Base-by-base conservation (phyloP, 129 eudicot genomes). In the Chrysanthemum lavandulifolium region DNA sequence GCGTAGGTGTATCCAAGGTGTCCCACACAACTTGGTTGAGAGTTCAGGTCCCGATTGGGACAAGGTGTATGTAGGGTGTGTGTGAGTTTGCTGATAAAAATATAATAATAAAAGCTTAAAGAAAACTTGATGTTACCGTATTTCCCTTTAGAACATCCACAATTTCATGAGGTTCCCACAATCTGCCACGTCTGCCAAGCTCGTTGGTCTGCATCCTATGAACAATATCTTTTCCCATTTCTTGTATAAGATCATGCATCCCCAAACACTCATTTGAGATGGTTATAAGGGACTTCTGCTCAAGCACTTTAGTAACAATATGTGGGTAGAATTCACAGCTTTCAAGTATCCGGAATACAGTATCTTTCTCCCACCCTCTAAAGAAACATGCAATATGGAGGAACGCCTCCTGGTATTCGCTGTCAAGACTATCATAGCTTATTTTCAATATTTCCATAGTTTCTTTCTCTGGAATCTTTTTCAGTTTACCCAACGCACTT, bases 221-320 rank as follows among this genome's bases (percentile, higher is more conserved):
- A 61, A 62, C 84, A 31, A 80, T 74, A 51, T 67, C 10, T 69
- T 73, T 68, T 6, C 73, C 79, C 84, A 80, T 73, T 55, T 80
- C 79, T 61, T 80, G 84, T 61, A 80, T 61, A 51, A 69, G 67
- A 29, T 80, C 72, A 69, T 80, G 84, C 84, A 74, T 68, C 53
- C 36, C 33, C 72, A 80, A 63, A 36, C 51, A 11, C 7, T 43
- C 61, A 13, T 73, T 57, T 58, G 65, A 48, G 27, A 52, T 43
- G 40, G 13, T 13, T 67, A 80, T 16, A 10, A 68, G 76, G 10
- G 79, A 73, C 68, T 53, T 80, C 51, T 74, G 62, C 25, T 67
- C 57, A 53, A 73, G 83, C 51, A 57, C 66, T 4, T 43, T 68
- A 29, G 47, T 49, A 13, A 73, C 83, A 21, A 65, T 67, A 54